These are phyloP conservation scores for Carex scoparia DNA, from an alignment of 176 grass and related monocot genomes.

Conservation along the genomic window DNA sequence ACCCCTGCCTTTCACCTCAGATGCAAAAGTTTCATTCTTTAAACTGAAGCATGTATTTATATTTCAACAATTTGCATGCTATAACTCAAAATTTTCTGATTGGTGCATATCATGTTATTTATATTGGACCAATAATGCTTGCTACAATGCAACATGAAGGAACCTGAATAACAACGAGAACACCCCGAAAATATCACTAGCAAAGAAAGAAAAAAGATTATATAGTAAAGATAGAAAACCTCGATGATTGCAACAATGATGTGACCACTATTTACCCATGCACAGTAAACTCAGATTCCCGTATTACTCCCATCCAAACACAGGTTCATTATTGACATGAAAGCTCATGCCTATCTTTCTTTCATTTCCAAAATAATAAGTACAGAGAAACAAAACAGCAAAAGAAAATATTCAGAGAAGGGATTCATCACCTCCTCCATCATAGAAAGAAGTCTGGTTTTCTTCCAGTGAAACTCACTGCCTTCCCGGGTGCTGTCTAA, in stretches of 20 bases:
- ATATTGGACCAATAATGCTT: not conserved
- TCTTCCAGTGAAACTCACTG: slow-evolving; percentile 88
- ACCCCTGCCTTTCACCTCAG: not conserved
- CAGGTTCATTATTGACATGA: slow-evolving; percentile 8
- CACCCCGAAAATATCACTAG: not conserved
- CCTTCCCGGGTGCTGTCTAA: slow-evolving; percentile 27
- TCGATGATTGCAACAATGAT: slow-evolving; percentile 25
- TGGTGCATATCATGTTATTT: not conserved
- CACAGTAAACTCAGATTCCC: slow-evolving; percentile 22
- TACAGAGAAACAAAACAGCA: slow-evolving; percentile 9
- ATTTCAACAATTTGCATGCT: not conserved
- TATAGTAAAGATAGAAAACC: slow-evolving; percentile 17
- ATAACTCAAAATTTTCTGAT: not conserved
- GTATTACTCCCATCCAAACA: slow-evolving; percentile 1
- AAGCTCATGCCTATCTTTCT: slow-evolving; percentile 9
- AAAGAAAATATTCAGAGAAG: not conserved
- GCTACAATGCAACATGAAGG: not conserved
- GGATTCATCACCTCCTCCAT: slow-evolving; percentile 75
- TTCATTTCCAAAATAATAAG: slow-evolving; percentile 5
- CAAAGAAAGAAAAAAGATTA: not conserved
- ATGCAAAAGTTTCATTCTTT: not conserved
- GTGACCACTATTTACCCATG: slow-evolving; percentile 25
- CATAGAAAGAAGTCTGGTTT: slow-evolving; percentile 81
- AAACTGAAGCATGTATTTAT: not conserved
- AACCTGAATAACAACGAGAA: not conserved